Base-by-base conservation (phyloP, 352 stramenopile species). In the Labyrinthula sp. region DNA sequence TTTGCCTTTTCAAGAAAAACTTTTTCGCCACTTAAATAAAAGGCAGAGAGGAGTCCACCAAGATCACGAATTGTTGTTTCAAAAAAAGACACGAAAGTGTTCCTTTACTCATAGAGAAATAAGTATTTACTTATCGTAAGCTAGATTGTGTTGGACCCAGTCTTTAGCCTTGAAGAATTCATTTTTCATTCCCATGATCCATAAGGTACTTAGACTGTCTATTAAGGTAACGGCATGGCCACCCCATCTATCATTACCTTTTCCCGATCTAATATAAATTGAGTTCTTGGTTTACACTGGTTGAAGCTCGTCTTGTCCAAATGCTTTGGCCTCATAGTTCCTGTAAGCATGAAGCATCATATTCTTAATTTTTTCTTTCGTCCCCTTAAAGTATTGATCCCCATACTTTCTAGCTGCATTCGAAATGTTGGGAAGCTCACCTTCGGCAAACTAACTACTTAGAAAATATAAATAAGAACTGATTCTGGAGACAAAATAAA, bases 31-130 rank as follows among this genome's bases (percentile, higher is more conserved):
- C 39, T 50, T 1, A 93, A 60, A 21, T 83, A 78, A 60, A 89
- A 96, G 0, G 87, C 87, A 27, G 75, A 78, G 9, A 99, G 68
- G 3, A 99, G 66, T 3, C 90, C 89, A 14, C 86, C 90, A 1
- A 99, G 68, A 60, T 82, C 79, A 17, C 89, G 79, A 69, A 97
- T 99, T 30, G 88, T 95, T 0, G 85, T 79, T 12, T 84, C 75
- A 68, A 95, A 97, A 28, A 87, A 95, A 1, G 82, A 95, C 68
- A 97, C 90, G 66, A 96, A 97, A n/a, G 94, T 66, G 21, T 79
- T 93, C 1, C 50, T 60, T 30, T 60, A 28, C 8, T 95, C 66
- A n/a, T n/a, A n/a, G n/a, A n/a, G n/a, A n/a, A n/a, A n/a, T n/a
- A n/a, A n/a, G n/a, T n/a, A 37, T 30, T 15, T 59, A 47, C n/a